Percentiles rank a stretch among this genome's conserved stretches.
phyloP scores from a whole-genome alignment of 2,329 filamentous ascomycete genomes.

The Cercospora zeina region DNA sequence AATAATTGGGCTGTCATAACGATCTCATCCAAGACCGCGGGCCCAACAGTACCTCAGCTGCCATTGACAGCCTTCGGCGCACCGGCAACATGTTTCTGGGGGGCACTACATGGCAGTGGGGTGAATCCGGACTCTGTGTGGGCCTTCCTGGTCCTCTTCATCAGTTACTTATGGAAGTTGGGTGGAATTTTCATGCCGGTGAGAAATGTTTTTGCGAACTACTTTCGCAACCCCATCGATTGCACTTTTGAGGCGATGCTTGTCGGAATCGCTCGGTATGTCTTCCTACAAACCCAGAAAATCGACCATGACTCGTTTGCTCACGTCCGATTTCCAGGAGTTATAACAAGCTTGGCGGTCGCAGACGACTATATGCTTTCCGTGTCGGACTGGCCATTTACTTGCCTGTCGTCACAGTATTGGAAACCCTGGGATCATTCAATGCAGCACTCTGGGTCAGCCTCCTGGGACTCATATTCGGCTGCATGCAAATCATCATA shows the following conservation, averaged over 20 bases:
- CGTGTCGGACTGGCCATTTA: conserved; percentile 20
- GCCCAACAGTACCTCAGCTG: background rate
- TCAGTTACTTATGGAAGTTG: conserved; percentile 36
- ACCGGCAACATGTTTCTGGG: conserved; percentile 30
- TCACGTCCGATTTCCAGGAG: background rate
- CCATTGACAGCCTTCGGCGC: conserved; percentile 20
- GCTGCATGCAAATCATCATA: conserved; percentile 32
- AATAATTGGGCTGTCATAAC: conserved; percentile 27
- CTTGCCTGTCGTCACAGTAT: conserved; percentile 20
- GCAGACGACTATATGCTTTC: conserved; percentile 20
- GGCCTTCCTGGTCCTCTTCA: conserved; percentile 29
- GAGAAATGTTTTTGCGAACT: conserved; percentile 19
- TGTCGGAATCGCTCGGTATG: conserved; percentile 4
- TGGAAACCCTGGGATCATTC: conserved; percentile 32
- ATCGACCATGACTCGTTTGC: too few species aligned
- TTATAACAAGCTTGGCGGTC: conserved; percentile 17
- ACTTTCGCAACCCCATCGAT: conserved; percentile 24
- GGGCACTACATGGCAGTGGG: conserved; percentile 22
- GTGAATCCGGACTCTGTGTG: conserved; percentile 32
- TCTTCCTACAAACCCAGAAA: too few species aligned
- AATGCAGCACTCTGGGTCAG: conserved; percentile 31
- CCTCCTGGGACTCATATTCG: conserved; percentile 31
- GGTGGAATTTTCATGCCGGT: conserved; percentile 27
- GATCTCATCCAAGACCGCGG: background rate
- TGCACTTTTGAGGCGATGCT: conserved; percentile 25